A percentile compares a stretch with the other conserved stretches of the same genome.
Evolutionary conservation across 225 moss, liverwort and hornwort genomes (phyloP).

Genomic region (Takakia lepidozioides): DNA sequence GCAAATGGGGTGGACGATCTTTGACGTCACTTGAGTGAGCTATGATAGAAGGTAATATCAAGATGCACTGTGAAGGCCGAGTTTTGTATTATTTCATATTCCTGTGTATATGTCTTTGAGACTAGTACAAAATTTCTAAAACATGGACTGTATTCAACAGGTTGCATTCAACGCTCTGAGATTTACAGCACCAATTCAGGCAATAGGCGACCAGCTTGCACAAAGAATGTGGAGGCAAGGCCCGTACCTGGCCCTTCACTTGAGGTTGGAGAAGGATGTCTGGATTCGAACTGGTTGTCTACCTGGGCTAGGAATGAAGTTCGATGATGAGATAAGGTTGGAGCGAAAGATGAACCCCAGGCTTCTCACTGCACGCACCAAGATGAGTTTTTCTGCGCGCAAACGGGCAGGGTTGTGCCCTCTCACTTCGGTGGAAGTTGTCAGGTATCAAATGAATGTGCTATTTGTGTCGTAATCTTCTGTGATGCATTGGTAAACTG

Average conservation of each 20-base stretch:
- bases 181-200: constrained; percentile 50
- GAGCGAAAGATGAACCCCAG: constrained; percentile 34
- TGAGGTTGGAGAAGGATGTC: constrained; percentile 60
- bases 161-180: constrained; percentile 54
- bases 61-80: no score
- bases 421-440: constrained; percentile 46
- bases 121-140: no score
- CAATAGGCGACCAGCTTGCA: constrained; percentile 39
- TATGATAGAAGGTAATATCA: no score
- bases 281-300: constrained; percentile 68
- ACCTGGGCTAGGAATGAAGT: constrained; percentile 35
- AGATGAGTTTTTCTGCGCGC: constrained; percentile 23
- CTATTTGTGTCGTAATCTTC: no score
- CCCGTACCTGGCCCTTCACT: constrained; percentile 49
- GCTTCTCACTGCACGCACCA: constrained; percentile 32
- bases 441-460: constrained; percentile 41
- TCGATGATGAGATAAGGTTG: constrained; percentile 30
- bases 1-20: no score
- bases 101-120: no score
- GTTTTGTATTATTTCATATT: no score
- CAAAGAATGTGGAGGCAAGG: constrained; percentile 49
- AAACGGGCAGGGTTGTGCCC: constrained; percentile 56
- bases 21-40: no score
- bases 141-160: constrained; percentile 11
- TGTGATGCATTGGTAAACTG: no score